Evolutionary conservation across 1,284 basidiomycete species (phyloP), one percentile per base, ranked within the genome.

Genomic region (Sporisorium iseilematis-ciliati): DNA sequence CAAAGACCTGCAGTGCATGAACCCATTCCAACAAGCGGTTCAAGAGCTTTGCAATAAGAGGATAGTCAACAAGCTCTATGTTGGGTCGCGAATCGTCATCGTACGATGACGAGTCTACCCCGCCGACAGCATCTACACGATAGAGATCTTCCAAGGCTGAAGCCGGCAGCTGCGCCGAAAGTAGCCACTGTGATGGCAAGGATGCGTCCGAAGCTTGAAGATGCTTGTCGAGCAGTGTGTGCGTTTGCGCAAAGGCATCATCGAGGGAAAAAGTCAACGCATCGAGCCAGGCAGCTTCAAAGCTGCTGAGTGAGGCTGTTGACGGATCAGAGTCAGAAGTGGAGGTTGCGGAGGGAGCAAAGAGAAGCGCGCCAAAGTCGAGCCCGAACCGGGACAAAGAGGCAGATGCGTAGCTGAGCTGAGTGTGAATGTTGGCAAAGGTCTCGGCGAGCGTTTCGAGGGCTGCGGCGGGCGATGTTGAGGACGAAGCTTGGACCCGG

Each of bases 391-490:
- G 57, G 2, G 65, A 33, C n/a, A 77, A 55, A 0, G 65, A 53
- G 4, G 58, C 75, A 1, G 71, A 67, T 4, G 67, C 67, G 42
- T 68, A 75, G 60, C 66, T 70, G 21, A 77, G 65, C 53, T 75
- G 75, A 0, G 71, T 75, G 38, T 75, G 73, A 4, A 77, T 40
- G 45, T 56, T 65, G 58, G 35, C 50, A 20, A 64, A 62, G 7
- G 57, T 45, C 40, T 65, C 65, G 21, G 69, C 71, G 2, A 72
- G 56, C 3, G 60, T 33, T 20, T 73, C 74, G 8, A 76, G 41
- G 4, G 52, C 55, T 3, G 40, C 18, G 12, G 21, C 8, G 16
- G 54, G 6, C 14, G 54, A 51, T 16, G 31, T 31, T 14, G 50
- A 43, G 6, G 25, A 40, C 0, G 51, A 31, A n/a, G 55, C 14